phyloP scores from a whole-genome alignment of 2,329 filamentous ascomycete genomes.

The Akanthomyces uredinophilus region DNA sequence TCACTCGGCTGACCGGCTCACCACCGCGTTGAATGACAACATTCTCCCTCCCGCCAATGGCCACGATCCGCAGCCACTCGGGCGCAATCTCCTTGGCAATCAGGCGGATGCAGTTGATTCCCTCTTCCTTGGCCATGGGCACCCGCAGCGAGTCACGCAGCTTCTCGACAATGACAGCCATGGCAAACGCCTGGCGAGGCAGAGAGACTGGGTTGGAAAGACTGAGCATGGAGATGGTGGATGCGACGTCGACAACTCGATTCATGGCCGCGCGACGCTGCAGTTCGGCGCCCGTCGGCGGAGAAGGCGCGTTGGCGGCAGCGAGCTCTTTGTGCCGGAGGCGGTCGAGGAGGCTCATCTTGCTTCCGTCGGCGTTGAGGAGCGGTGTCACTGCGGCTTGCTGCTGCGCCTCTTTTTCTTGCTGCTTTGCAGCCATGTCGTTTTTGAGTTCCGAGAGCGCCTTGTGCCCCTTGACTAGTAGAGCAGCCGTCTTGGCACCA shows the following conservation, averaged over 20 bases:
- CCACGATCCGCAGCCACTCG: slow-evolving; percentile 50
- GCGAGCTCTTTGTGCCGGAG: slow-evolving; percentile 65
- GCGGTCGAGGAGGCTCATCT: slow-evolving; percentile 69
- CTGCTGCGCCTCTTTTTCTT: slow-evolving; percentile 37
- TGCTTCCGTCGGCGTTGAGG: slow-evolving; percentile 39
- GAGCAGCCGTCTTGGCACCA: slow-evolving; percentile 43
- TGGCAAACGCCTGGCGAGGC: slow-evolving; percentile 59
- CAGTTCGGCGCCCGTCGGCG: slow-evolving; percentile 53
- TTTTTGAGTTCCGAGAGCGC: slow-evolving; percentile 65
- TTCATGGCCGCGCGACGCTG: slow-evolving; percentile 61
- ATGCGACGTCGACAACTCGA: slow-evolving; percentile 62
- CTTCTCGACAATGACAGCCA: slow-evolving; percentile 58
- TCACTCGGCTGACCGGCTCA: slow-evolving; percentile 35
- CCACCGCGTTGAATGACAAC: slow-evolving; percentile 47
- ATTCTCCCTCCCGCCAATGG: slow-evolving; percentile 49
- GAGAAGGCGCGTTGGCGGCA: slow-evolving; percentile 50
- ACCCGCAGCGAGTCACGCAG: slow-evolving; percentile 61
- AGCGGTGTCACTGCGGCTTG: slow-evolving; percentile 27
- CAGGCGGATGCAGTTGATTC: slow-evolving; percentile 43
- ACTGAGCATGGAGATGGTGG: slow-evolving; percentile 62
- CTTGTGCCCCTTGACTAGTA: slow-evolving; percentile 62
- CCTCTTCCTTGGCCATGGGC: slow-evolving; percentile 50
- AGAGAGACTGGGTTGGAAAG: slow-evolving; percentile 44
- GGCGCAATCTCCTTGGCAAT: slow-evolving; percentile 52
- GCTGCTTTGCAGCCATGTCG: slow-evolving; percentile 49